A percentile compares a stretch with the other conserved stretches of the same genome.
phyloP scores from a whole-genome alignment of 2,329 filamentous ascomycete species.

The Beauveria asiatica region DNA sequence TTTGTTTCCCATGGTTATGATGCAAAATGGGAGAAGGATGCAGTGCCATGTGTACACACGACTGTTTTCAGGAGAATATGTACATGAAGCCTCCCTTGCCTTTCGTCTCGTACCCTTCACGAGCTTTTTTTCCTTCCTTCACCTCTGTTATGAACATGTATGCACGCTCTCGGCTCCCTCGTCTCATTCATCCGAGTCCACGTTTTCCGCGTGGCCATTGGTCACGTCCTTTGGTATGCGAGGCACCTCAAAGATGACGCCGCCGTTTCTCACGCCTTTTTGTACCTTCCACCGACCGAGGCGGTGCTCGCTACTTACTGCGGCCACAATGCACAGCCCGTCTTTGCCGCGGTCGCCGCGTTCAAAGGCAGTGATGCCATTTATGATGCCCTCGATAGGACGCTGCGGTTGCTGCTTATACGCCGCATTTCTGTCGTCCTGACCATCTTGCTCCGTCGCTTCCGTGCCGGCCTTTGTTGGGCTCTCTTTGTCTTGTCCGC shows the following conservation, averaged over 20 bases:
- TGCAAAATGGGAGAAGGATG: too few species aligned
- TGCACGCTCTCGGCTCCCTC: not conserved
- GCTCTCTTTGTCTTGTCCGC: slow-evolving; percentile 21
- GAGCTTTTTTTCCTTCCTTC: not conserved
- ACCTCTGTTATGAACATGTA: not conserved
- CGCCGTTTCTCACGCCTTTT: slow-evolving; percentile 63
- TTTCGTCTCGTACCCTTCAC: too few species aligned
- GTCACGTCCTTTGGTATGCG: slow-evolving; percentile 21
- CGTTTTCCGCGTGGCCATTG: slow-evolving; percentile 21
- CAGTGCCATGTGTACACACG: not conserved
- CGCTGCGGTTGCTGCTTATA: slow-evolving; percentile 14
- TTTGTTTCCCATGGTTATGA: too few species aligned
- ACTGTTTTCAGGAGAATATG: not conserved
- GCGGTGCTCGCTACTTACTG: slow-evolving; percentile 76
- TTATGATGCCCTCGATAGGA: slow-evolving; percentile 66
- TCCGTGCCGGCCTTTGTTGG: not conserved
- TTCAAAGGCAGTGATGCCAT: slow-evolving; percentile 82
- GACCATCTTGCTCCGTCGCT: slow-evolving; percentile 14
- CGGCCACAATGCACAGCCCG: slow-evolving; percentile 78
- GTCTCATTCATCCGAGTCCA: slow-evolving; percentile 22
- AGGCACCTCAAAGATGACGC: slow-evolving; percentile 79
- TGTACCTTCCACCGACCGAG: slow-evolving; percentile 72
- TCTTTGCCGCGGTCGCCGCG: slow-evolving; percentile 67
- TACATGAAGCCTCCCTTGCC: not conserved
- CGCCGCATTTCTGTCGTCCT: slow-evolving; percentile 22